Conservation (phyloP, 768 basidiomycete species). For the Collybia sordida region DNA sequence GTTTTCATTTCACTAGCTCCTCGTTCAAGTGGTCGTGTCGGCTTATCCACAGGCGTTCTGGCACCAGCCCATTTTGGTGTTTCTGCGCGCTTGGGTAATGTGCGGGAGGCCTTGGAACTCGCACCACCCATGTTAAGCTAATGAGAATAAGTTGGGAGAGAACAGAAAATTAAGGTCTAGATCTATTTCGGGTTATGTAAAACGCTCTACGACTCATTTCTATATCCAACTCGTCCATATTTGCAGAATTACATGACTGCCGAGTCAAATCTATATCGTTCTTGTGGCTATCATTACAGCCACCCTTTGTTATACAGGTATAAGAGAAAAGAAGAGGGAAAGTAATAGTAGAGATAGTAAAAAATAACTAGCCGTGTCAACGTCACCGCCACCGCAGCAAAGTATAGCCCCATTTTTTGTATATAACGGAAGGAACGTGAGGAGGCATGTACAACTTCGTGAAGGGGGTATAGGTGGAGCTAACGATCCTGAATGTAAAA, state of each 20-base stretch:
- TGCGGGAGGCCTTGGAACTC: slow-evolving; percentile 60
- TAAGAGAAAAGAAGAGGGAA: slow-evolving; percentile 25
- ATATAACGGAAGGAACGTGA: slow-evolving; percentile 27
- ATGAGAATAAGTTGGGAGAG: slow-evolving; percentile 1
- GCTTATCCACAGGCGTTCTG: slow-evolving; percentile 29
- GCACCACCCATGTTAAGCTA: slow-evolving; percentile 53
- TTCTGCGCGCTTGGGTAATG: slow-evolving; percentile 47
- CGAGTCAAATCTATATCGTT: slow-evolving; percentile 31
- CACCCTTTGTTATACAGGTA: slow-evolving; percentile 46
- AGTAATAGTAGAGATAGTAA: slow-evolving; percentile 27
- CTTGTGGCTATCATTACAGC: slow-evolving; percentile 29
- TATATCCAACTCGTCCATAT: no score
- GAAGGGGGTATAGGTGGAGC: slow-evolving; percentile 33
- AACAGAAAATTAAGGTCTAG: no score
- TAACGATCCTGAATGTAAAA: slow-evolving; percentile 32
- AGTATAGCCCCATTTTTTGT: slow-evolving; percentile 20
- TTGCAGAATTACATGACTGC: slow-evolving; percentile 10
- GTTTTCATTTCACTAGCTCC: slow-evolving; percentile 52
- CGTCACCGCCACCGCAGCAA: slow-evolving; percentile 26
- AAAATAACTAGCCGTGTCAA: slow-evolving; percentile 36
- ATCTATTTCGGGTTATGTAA: no score
- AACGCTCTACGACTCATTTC: no score
- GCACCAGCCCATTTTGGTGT: slow-evolving; percentile 50
- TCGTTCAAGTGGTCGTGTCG: slow-evolving; percentile 11
- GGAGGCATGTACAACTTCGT: slow-evolving; percentile 31